Conservation (phyloP, 768 basidiomycete species). For the Phanerochaete carnosa region DNA sequence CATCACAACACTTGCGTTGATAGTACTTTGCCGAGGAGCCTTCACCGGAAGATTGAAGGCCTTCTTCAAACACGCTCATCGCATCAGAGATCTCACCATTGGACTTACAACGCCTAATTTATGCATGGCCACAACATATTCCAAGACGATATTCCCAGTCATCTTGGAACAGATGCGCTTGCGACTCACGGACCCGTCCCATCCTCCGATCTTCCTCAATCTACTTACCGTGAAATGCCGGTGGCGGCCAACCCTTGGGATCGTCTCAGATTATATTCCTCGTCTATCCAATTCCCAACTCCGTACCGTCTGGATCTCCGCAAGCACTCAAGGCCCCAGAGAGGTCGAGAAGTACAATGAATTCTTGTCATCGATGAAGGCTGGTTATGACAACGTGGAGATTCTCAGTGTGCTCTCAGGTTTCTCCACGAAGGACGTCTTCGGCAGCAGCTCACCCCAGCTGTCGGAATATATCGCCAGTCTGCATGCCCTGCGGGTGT, state of each 20-base stretch:
- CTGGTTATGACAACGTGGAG: neutral
- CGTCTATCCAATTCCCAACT: neutral
- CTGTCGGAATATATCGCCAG: neutral
- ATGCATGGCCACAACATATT: neutral
- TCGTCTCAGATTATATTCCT: neutral
- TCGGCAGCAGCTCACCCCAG: neutral
- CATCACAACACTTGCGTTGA: neutral
- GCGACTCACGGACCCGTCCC: neutral
- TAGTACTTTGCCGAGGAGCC: neutral
- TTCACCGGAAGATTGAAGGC: neutral
- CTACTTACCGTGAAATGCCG: neutral
- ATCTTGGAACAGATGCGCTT: neutral
- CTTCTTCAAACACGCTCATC: slow-evolving; percentile 2
- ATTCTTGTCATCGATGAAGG: neutral
- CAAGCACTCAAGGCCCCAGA: neutral
- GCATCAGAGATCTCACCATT: neutral
- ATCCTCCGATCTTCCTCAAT: neutral
- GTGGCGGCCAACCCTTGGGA: neutral
- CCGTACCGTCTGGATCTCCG: neutral
- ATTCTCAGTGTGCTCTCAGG: neutral
- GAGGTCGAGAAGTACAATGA: neutral
- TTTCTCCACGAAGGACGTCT: neutral
- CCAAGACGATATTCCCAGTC: neutral
- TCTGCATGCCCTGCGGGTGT: neutral
- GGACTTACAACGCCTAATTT: neutral